These are phyloP conservation scores for Thermochaetoides thermophila DNA, from an alignment of 495 filamentous ascomycete genomes.

Conservation along the genomic window DNA sequence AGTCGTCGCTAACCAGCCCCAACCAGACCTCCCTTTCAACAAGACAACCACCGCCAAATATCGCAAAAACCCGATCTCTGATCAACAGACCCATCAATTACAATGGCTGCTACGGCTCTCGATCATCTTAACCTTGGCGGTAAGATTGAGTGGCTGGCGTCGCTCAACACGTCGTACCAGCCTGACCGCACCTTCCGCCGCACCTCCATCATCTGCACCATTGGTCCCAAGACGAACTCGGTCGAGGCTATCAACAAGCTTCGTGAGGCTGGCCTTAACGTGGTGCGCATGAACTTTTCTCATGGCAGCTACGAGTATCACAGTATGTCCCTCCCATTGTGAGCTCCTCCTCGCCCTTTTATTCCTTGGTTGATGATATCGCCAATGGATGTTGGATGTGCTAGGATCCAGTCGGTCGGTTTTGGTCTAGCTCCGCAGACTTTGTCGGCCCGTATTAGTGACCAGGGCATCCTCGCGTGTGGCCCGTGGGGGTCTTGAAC, in stretches of 20 bases:
- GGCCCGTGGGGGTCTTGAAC: too few species aligned
- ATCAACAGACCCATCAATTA: slow-evolving; percentile 12
- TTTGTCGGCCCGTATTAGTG: too few species aligned
- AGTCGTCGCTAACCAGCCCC: too few species aligned
- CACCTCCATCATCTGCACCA: slow-evolving; percentile 97
- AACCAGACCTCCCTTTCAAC: background rate
- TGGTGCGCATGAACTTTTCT: slow-evolving; percentile 98
- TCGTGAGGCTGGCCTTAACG: slow-evolving; percentile 78
- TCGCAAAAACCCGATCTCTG: too few species aligned
- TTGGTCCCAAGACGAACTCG: slow-evolving; percentile 98
- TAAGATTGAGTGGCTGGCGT: slow-evolving; percentile 84
- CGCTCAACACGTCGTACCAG: slow-evolving; percentile 57
- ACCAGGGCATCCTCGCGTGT: too few species aligned
- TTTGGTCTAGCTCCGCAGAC: too few species aligned
- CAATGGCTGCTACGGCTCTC: slow-evolving; percentile 48
- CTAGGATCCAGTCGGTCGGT: too few species aligned
- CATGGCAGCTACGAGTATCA: slow-evolving; percentile 76
- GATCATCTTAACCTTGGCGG: slow-evolving; percentile 67
- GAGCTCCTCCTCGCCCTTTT: background rate
- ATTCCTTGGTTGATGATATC: background rate
- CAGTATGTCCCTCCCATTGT: slow-evolving; percentile 12
- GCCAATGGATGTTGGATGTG: slow-evolving; percentile 11
- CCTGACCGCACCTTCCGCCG: slow-evolving; percentile 80
- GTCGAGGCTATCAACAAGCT: slow-evolving; percentile 90
- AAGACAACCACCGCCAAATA: background rate